A percentile compares a stretch with the other conserved stretches of the same genome.
phyloP scores from a whole-genome alignment of 1,284 basidiomycete genomes.

The Violaceomyces palustris region DNA sequence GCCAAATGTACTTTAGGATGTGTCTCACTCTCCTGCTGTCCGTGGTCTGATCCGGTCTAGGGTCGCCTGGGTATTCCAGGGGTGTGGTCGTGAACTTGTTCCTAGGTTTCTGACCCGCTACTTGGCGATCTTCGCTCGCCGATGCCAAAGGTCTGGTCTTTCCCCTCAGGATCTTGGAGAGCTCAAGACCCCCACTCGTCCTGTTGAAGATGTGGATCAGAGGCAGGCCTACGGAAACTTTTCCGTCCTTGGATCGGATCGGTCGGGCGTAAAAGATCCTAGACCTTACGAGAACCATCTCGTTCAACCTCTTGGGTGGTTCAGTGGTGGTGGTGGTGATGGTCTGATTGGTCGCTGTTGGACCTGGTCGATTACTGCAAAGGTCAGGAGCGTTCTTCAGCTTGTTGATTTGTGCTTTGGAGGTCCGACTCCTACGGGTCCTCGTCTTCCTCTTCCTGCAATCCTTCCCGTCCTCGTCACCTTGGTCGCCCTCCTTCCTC shows the following conservation, averaged over 20 bases:
- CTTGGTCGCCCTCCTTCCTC: background rate
- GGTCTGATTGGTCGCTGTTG: background rate
- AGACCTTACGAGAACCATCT: constrained; percentile 61
- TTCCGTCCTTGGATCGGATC: constrained; percentile 56
- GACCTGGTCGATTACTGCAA: background rate
- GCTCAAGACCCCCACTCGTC: constrained; percentile 6
- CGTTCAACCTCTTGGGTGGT: constrained; percentile 49
- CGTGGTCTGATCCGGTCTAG: constrained; percentile 11
- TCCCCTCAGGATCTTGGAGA: constrained; percentile 15
- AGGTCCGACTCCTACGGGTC: background rate
- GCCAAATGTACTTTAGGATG: constrained; percentile 75
- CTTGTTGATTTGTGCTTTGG: constrained; percentile 1
- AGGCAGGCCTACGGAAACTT: constrained; percentile 63
- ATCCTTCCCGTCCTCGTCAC: background rate
- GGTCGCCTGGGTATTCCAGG: constrained; percentile 8
- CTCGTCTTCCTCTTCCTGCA: background rate
- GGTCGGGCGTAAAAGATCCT: constrained; percentile 68
- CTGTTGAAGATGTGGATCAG: constrained; percentile 54
- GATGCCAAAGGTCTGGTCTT: background rate
- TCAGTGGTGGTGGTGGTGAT: background rate
- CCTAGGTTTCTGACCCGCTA: background rate
- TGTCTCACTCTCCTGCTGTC: constrained; percentile 57
- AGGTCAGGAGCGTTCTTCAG: background rate
- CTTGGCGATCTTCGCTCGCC: background rate
- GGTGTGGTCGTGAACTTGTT: constrained; percentile 47